Evolutionary conservation across 805 yeast species (phyloP).

Genomic region (Ogataea glucozyma): DNA sequence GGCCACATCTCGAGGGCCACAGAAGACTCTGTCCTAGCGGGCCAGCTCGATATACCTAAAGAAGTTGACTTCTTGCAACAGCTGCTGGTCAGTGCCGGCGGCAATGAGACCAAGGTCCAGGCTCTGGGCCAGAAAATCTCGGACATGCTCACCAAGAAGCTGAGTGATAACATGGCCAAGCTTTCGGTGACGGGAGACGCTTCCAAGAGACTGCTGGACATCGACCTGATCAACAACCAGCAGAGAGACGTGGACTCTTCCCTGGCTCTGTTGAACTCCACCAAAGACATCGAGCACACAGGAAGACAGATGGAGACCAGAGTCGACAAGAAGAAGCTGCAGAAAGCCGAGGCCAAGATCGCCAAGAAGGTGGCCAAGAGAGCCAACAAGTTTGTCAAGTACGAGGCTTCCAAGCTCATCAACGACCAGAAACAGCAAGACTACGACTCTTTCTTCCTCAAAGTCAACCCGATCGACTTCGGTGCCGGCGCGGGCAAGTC

Average conservation of each 20-base stretch:
- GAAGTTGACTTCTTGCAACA: constrained; percentile 71
- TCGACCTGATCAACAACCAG: constrained; percentile 67
- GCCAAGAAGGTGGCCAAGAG: constrained; percentile 96
- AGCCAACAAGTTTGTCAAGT: constrained; percentile 73
- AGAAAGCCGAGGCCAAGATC: constrained; percentile 95
- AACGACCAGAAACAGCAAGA: constrained; percentile 64
- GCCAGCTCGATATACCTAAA: constrained; percentile 60
- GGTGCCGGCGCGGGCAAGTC: constrained; percentile 92
- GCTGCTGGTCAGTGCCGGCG: constrained; percentile 82
- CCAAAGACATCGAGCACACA: constrained; percentile 84
- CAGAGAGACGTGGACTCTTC: constrained; percentile 76
- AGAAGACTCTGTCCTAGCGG: constrained; percentile 79
- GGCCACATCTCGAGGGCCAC: constrained; percentile 77
- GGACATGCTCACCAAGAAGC: constrained; percentile 52
- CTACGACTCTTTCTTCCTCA: constrained; percentile 92
- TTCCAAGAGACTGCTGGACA: constrained; percentile 80
- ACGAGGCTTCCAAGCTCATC: constrained; percentile 91
- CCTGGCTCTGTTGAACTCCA: constrained; percentile 73
- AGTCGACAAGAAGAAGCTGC: constrained; percentile 94
- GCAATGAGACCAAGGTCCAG: constrained; percentile 55
- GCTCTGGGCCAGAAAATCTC: constrained; percentile 47
- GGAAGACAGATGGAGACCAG: constrained; percentile 91
- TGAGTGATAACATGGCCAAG: constrained; percentile 68
- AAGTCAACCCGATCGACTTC: constrained; percentile 92
- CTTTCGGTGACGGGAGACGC: constrained; percentile 81